Conservation (phyloP, 1,284 basidiomycete species). For the Marasmius sp. region DNA sequence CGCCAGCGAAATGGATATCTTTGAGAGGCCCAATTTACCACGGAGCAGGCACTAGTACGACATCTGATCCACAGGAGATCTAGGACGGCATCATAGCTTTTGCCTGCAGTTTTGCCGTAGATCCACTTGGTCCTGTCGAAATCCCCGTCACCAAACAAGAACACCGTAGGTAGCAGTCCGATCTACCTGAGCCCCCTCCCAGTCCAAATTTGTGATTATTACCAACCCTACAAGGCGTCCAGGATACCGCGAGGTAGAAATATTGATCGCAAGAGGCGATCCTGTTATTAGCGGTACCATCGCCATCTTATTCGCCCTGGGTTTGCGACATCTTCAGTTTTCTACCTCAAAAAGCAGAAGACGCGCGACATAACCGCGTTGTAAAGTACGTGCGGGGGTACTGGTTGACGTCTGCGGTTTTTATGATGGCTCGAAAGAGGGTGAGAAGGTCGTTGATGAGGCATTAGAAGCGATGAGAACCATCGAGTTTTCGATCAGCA, state of each 20-base stretch:
- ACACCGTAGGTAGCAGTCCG: background rate
- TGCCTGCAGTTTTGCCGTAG: too few species aligned
- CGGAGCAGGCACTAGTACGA: too few species aligned
- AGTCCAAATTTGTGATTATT: constrained; percentile 32
- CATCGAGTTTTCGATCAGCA: background rate
- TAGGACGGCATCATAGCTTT: too few species aligned
- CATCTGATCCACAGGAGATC: too few species aligned
- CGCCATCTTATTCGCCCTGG: constrained; percentile 61
- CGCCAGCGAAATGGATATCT: too few species aligned
- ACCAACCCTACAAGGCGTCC: constrained; percentile 6
- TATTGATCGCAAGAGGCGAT: constrained; percentile 57
- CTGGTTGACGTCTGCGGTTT: background rate
- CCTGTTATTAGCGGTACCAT: constrained; percentile 61
- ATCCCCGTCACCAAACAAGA: constrained; percentile 23
- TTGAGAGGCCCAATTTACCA: too few species aligned
- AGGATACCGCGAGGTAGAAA: constrained; percentile 53
- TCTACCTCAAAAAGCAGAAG: constrained; percentile 49
- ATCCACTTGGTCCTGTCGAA: background rate
- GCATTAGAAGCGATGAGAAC: background rate
- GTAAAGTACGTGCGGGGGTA: background rate
- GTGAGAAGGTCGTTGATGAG: background rate
- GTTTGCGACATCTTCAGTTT: constrained; percentile 66
- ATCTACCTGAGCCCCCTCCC: background rate
- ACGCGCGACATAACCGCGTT: background rate
- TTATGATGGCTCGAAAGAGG: background rate